Conservation (phyloP, 2,329 filamentous ascomycete species). For the Pseudogymnoascus sp. region DNA sequence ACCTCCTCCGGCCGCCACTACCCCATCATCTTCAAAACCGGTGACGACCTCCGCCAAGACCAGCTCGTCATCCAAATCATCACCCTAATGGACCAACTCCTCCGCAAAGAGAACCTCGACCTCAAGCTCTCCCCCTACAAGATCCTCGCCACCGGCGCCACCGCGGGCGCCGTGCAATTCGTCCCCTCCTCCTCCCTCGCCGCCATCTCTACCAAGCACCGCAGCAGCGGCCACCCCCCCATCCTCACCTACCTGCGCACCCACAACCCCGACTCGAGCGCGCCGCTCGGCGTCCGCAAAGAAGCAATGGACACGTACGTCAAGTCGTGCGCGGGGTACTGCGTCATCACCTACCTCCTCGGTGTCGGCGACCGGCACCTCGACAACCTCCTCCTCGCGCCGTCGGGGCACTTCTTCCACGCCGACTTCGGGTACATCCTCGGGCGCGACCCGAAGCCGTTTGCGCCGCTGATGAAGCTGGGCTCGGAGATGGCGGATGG, state of each 20-base stretch:
- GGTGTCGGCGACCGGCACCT: constrained; percentile 93
- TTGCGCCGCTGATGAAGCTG: constrained; percentile 93
- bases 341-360: constrained; percentile 95
- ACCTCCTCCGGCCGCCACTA: constrained; percentile 71
- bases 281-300: constrained; percentile 77
- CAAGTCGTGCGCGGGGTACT: constrained; percentile 93
- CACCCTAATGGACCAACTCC: constrained; percentile 90
- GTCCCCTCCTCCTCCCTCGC: constrained; percentile 80
- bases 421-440: constrained; percentile 98
- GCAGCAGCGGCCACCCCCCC: constrained; percentile 41
- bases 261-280: constrained; percentile 78
- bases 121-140: constrained; percentile 93
- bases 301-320: constrained; percentile 93
- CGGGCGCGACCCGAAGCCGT: constrained; percentile 92
- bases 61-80: constrained; percentile 97
- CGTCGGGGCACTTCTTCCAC: constrained; percentile 93
- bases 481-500: constrained; percentile 98
- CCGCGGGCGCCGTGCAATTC: constrained; percentile 87
- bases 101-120: constrained; percentile 93
- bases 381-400: constrained; percentile 85
- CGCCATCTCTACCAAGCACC: constrained; percentile 75
- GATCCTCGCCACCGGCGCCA: constrained; percentile 85
- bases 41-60: constrained; percentile 92
- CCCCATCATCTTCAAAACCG: constrained; percentile 93
- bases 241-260: constrained; percentile 77